Conservation (phyloP, 331 rosid genomes). For the Spiraea crenata region DNA sequence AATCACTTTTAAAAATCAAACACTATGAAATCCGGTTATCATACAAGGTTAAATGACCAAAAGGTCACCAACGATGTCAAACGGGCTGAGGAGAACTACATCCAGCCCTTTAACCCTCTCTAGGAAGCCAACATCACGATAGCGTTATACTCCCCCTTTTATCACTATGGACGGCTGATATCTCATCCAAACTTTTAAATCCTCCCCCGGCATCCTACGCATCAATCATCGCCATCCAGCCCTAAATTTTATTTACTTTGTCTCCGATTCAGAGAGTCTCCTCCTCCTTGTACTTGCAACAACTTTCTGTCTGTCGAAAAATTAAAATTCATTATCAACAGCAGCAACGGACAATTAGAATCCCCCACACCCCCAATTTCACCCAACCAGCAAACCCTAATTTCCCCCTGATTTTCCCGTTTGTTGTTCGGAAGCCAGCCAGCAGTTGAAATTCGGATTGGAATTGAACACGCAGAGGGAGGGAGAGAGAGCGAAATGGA, state of each 20-base stretch:
- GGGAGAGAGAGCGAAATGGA: slow-evolving; percentile 46
- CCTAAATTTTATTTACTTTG: background rate
- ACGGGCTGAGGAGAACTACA: too few relatives aligned
- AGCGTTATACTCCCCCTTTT: too few relatives aligned
- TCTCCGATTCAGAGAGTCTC: background rate
- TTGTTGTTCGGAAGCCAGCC: too few relatives aligned
- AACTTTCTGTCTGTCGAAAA: background rate
- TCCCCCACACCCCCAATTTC: slow-evolving; percentile 7
- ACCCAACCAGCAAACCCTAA: slow-evolving; percentile 19
- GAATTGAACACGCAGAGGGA: background rate
- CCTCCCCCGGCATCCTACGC: background rate
- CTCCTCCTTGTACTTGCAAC: background rate
- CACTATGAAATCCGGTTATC: too few relatives aligned
- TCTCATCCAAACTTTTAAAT: background rate
- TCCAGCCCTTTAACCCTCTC: too few relatives aligned
- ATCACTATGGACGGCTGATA: background rate
- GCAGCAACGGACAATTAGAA: slow-evolving; percentile 13
- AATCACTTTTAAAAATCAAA: too few relatives aligned
- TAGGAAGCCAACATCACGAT: too few relatives aligned
- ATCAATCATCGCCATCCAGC: background rate
- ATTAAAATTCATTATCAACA: background rate
- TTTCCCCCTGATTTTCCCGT: slow-evolving; percentile 8
- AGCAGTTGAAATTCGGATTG: slow-evolving; percentile 4
- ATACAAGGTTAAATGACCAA: too few relatives aligned
- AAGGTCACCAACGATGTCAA: too few relatives aligned